These are phyloP conservation scores for Trichophyton benhamiae DNA, from an alignment of 2,329 filamentous ascomycete genomes.

Conservation along the genomic window DNA sequence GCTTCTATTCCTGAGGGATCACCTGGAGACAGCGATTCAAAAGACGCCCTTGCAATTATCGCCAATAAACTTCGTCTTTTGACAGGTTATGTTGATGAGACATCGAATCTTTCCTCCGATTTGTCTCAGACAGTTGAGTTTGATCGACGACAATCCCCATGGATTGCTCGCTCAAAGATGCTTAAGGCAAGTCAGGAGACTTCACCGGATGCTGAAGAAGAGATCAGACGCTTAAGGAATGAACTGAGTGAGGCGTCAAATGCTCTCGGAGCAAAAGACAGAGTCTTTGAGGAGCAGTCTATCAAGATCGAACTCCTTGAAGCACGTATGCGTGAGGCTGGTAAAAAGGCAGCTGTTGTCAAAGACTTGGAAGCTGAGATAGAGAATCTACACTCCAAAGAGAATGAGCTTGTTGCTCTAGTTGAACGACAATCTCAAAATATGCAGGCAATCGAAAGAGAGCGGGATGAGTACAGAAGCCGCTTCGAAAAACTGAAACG, in stretches of 20 bases:
- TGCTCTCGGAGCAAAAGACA: constrained; percentile 59
- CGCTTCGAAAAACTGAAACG: constrained; percentile 34
- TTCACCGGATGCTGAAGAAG: constrained; percentile 71
- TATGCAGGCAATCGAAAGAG: constrained; percentile 25
- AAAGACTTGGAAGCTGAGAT: constrained; percentile 34
- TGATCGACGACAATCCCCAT: constrained; percentile 62
- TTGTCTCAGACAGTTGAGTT: constrained; percentile 66
- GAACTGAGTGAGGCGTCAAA: constrained; percentile 67
- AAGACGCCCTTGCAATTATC: constrained; percentile 58
- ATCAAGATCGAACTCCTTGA: constrained; percentile 90
- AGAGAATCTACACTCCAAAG: constrained; percentile 27
- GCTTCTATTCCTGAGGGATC: constrained; percentile 19
- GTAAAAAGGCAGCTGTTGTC: constrained; percentile 52
- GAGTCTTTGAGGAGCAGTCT: constrained; percentile 70
- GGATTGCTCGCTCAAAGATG: constrained; percentile 69
- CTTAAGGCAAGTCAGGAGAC: constrained; percentile 71
- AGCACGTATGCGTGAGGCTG: constrained; percentile 71
- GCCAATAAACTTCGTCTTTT: constrained; percentile 54
- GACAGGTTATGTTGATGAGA: constrained; percentile 53
- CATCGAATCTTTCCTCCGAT: constrained; percentile 58
- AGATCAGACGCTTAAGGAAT: constrained; percentile 66
- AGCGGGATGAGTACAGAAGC: constrained; percentile 31
- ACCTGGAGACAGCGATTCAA: constrained; percentile 19
- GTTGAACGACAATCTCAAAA: constrained; percentile 28
- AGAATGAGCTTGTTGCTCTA: constrained; percentile 22